Base-by-base conservation (phyloP, 306 rosid genomes). In the Lathyrus tuberosus region DNA sequence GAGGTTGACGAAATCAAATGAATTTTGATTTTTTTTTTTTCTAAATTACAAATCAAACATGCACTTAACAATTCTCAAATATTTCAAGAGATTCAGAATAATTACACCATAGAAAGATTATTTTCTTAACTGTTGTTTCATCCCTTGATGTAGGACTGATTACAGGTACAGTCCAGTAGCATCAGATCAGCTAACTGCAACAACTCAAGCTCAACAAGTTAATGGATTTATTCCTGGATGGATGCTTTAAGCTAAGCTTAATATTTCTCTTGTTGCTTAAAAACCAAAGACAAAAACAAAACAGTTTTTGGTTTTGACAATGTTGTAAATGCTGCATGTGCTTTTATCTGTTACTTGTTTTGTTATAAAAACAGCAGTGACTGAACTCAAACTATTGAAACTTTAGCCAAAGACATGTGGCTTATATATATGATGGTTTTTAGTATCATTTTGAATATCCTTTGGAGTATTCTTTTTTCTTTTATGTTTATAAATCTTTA, bases 171-270 rank as follows among this genome's bases (percentile, higher is more conserved):
- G 71, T 60, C 64, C 68, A 28, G 84, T 67, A 31, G 87, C 71
- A 9, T 77, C 96, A 44, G 94, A 87, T 76, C 87, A 91, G 74
- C 76, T 91, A 69, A 72, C 80, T 71, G 83, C 74, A 48, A 81
- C 96, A 76, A 79, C 80, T 63, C 88, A 87, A 75, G 76, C 67
- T 61, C 96, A 89, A 53, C 96, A 89, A 84, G 94, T 81, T 53
- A 87, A 72, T 80, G 89, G 91, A 0, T 91, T 91, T 74, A 71
- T 91, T 61, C 96, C 97, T 71, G 97, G 91, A 66, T 91, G 97
- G 97, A 89, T 89, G 97, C 94, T 91, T 70, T 89, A 86, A 91
- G 46, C 64, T 51, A 62, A 33, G 58, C 77, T 67, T 20, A 62
- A 17, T 37, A 17, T 62, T 79, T 69, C 10, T 46, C 33, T 58